Conservation (phyloP, 2,329 filamentous ascomycete species). For the Pseudomassariella vexata region DNA sequence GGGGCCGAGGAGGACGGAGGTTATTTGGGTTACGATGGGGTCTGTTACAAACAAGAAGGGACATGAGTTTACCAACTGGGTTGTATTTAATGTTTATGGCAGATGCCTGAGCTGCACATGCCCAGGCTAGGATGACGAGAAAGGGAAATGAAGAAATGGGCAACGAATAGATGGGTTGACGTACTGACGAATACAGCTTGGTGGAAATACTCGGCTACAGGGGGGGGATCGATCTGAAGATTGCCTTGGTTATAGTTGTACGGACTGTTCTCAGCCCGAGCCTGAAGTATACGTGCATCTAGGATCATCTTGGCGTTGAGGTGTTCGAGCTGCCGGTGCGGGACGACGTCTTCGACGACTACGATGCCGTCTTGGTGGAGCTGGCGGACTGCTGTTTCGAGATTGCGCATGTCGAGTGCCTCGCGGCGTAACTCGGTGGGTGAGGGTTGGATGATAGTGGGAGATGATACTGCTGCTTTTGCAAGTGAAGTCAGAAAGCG, state of each 20-base stretch:
- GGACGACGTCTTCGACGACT: slow-evolving; percentile 47
- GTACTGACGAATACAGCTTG: slow-evolving; percentile 48
- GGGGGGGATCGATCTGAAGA: slow-evolving; percentile 54
- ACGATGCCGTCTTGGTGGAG: slow-evolving; percentile 51
- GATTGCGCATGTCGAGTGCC: slow-evolving; percentile 38
- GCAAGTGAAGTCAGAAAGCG: too few relatives aligned
- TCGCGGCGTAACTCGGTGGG: too few relatives aligned
- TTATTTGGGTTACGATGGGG: slow-evolving; percentile 49
- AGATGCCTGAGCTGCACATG: not conserved
- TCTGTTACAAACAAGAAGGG: slow-evolving; percentile 25
- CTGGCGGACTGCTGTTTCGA: slow-evolving; percentile 48
- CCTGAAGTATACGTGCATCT: slow-evolving; percentile 47
- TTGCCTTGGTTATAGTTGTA: slow-evolving; percentile 61
- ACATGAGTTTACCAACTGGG: not conserved
- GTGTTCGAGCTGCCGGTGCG: slow-evolving; percentile 42
- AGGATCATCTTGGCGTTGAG: slow-evolving; percentile 55
- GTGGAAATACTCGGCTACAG: slow-evolving; percentile 41
- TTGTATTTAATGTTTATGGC: not conserved
- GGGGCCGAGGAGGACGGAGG: slow-evolving; percentile 48
- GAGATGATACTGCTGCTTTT: too few relatives aligned
- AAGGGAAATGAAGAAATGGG: not conserved
- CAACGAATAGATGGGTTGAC: slow-evolving; percentile 7
- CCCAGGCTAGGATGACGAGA: not conserved
- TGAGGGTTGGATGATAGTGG: too few relatives aligned
- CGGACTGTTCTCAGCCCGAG: slow-evolving; percentile 44